Evolutionary conservation across 345 rosid genomes (phyloP), one percentile per base, ranked within the genome.

Genomic region (Hibiscus syriacus): DNA sequence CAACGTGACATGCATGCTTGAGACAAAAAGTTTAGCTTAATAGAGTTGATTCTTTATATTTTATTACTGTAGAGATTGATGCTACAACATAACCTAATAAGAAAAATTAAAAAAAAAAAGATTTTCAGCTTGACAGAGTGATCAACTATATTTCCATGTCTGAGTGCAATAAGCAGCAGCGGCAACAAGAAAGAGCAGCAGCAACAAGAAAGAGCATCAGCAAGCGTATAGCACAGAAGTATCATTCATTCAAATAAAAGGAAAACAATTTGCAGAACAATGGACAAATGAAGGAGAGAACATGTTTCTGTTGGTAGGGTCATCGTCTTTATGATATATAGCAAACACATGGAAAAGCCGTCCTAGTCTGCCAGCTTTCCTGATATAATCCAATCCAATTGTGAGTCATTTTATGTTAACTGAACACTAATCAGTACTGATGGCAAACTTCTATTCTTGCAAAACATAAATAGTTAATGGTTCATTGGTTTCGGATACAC

Each of bases 11-110:
- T 30, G 43, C 68, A 71, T 49, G 48, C 22, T 4, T 6, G 32
- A 39, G 49, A 61, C 49, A 61, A 65, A 67, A 69, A 8, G 34
- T 62, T 70, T 29, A 67, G 73, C 29, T 56, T 27, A 45, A 20
- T 43, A 56, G 66, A 29, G 74, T 72, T 74, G 81, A 77, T 80
- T 57, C 41, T 61, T n/a, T 19, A 30, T 34, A 30, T 66, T 48
- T 38, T 66, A 71, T 25, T n/a, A 25, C 26, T 4, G 17, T 10
- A 17, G 27, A 65, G 14, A 41, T 26, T 38, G 27, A 9, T 4
- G 14, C 71, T n/a, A 32, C 17, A 61, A 10, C 64, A 45, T 59
- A 76, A 73, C 75, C 46, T 12, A 38, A 32, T 32, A 53, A 22
- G 11, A 10, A 0, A 9, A 53, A 53, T 22, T n/a, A n/a, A n/a